Conservation (phyloP, 805 yeast genomes). For the Saccharomycopsis babjevae region DNA sequence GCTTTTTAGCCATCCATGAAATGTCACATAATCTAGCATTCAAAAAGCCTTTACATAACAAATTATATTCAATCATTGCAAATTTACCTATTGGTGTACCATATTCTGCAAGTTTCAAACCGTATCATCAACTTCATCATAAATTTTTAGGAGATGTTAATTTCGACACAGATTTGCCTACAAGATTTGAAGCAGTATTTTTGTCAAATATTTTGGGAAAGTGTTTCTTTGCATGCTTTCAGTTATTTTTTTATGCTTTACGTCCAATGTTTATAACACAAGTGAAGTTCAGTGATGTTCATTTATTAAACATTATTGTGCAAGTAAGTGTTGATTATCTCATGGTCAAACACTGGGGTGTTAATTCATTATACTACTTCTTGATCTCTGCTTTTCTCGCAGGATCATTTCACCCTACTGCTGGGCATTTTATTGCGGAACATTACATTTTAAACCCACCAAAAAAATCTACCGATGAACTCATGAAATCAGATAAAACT, state of each 20-base stretch:
- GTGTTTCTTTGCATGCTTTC: conserved; percentile 84
- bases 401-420: conserved; percentile 87
- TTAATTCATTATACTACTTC: conserved; percentile 54
- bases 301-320: conserved; percentile 47
- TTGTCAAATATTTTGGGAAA: conserved; percentile 75
- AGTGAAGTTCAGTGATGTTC: conserved; percentile 65
- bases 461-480: conserved; percentile 17
- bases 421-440: conserved; percentile 95
- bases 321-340: conserved; percentile 52
- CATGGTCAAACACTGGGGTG: conserved; percentile 53
- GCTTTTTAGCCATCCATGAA: conserved; percentile 84
- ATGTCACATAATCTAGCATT: conserved; percentile 77
- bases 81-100: conserved; percentile 88
- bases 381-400: conserved; percentile 74
- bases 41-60: conserved; percentile 67
- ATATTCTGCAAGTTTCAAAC: conserved; percentile 74
- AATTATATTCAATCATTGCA: conserved; percentile 63
- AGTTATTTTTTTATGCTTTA: conserved; percentile 78
- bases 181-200: conserved; percentile 61
- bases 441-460: conserved; percentile 69
- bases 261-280: conserved; percentile 82
- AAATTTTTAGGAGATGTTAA: conserved; percentile 79
- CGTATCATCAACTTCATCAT: conserved; percentile 87
- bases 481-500: conserved; percentile 4
- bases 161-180: conserved; percentile 84